Conservation (phyloP, 805 yeast species). For the Wickerhamomyces rabaulensis region DNA sequence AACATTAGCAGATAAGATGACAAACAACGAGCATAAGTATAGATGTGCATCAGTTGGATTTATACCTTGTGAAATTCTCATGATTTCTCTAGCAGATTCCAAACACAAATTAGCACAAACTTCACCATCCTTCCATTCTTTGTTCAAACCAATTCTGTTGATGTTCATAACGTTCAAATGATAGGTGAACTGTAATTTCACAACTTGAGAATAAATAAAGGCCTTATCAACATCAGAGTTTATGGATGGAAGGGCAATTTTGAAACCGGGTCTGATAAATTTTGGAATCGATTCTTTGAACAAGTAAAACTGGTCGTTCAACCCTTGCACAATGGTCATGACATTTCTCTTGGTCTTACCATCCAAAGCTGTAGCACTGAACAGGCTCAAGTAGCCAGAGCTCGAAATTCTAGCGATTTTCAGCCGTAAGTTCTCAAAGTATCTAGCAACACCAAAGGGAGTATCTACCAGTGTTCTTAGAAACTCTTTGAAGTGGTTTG, state of each 20-base stretch:
- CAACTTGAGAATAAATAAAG: constrained; percentile 1
- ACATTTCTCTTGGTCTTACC: constrained; percentile 5
- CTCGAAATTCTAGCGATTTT: constrained; percentile 4
- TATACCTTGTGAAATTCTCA: constrained; percentile 3
- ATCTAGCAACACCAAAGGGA: not conserved
- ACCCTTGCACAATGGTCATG: not conserved
- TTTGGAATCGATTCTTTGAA: constrained; percentile 5
- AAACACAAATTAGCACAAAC: constrained; percentile 4
- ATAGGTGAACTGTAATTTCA: constrained; percentile 6
- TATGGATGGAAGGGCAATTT: constrained; percentile 2
- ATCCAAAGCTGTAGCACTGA: constrained; percentile 9
- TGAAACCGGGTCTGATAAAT: constrained; percentile 10
- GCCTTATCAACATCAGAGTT: not conserved
- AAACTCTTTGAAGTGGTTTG: constrained; percentile 3
- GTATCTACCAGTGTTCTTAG: not conserved
- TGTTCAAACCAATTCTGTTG: constrained; percentile 7
- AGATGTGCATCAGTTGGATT: constrained; percentile 1
- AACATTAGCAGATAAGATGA: constrained; percentile 5
- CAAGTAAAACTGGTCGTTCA: constrained; percentile 5
- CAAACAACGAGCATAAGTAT: constrained; percentile 2
- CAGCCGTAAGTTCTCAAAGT: constrained; percentile 3
- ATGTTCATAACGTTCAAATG: constrained; percentile 6
- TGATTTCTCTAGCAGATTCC: constrained; percentile 8
- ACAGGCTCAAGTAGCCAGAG: constrained; percentile 4
- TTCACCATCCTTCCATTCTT: constrained; percentile 5